Evolutionary conservation across 2,329 filamentous ascomycete genomes (phyloP), one percentile per base, ranked within the genome.

Genomic region (Trichoderma afroharzianum): DNA sequence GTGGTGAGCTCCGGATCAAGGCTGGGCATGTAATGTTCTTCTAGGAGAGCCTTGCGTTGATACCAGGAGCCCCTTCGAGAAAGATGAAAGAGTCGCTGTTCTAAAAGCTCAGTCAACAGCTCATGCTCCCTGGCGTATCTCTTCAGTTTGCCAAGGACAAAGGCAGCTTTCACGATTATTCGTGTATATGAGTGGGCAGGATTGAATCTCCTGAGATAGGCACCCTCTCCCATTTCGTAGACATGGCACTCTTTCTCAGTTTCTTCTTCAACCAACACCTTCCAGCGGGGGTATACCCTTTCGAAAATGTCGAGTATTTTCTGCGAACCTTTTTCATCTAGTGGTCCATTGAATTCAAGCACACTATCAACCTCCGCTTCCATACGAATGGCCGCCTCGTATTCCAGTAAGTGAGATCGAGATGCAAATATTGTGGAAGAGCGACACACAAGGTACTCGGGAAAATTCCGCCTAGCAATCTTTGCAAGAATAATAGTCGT

Each of bases 401-500:
- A 99, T 76, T 98, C 96, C 1, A 98, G 81, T 1, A 99, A 83
- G 61, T 91, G 87, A 2, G 85, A 81, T 24, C 96, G 88, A 0
- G 93, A 93, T 0, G 90, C 81, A 77, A 99, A 99, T 3, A 99
- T 97, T 71, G 94, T 97, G 30, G 91, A 89, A 0, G 94, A 97
- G 39, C 96, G 90, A 72, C 92, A 97, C 6, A 98, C 95, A 26
- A 98, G 88, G 77, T 97, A 99, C 3, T 92, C 85, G 0, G 95
- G 95, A 74, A 98, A 99, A 78, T 95, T 96, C 43, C 93, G 88
- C 57, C 90, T 88, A 2, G 95, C 93, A 71, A 97, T 97, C 74
- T 95, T 95, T 8, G 96, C 93, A 6, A 99, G 86, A 58, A 99
- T 97, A 68, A 98, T 95, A 0, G 95, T 95, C 1, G 94, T 98